Evolutionary conservation across 1,139 yeast species (phyloP).

Genomic region (Geotrichum bryndzae): DNA sequence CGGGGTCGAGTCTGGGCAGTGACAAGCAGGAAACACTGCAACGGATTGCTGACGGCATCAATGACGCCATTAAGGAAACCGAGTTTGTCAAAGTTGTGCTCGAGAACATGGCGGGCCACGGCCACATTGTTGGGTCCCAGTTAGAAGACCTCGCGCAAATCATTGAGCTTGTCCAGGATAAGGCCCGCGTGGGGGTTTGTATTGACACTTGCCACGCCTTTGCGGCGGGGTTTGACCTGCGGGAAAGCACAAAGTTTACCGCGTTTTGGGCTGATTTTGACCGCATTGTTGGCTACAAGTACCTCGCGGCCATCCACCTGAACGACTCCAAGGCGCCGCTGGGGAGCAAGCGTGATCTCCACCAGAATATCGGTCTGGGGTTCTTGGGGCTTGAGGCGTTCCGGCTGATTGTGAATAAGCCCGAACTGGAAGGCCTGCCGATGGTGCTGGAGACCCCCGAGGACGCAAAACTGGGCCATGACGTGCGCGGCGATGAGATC

Average conservation of each 20-base stretch:
- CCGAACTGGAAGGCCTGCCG: constrained; percentile 60
- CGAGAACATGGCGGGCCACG: constrained; percentile 98
- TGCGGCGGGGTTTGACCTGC: constrained; percentile 92
- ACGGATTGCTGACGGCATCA: constrained; percentile 70
- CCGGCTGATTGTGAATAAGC: constrained; percentile 65
- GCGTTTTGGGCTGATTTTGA: constrained; percentile 75
- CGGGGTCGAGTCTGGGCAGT: constrained; percentile 80
- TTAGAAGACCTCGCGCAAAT: constrained; percentile 71
- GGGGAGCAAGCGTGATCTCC: constrained; percentile 86
- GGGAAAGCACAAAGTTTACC: constrained; percentile 50
- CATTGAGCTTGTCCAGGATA: constrained; percentile 69
- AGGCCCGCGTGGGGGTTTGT: constrained; percentile 84
- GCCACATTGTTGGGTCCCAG: constrained; percentile 78
- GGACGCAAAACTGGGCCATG: constrained; percentile 42
- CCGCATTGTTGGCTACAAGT: constrained; percentile 61
- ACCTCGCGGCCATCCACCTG: constrained; percentile 73
- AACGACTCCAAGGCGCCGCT: constrained; percentile 94
- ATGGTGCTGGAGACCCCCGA: constrained; percentile 87
- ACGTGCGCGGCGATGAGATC: constrained; percentile 74
- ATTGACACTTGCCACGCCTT: constrained; percentile 91
- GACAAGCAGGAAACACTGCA: constrained; percentile 60
- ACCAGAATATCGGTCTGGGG: constrained; percentile 84
- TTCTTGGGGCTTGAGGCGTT: constrained; percentile 83
- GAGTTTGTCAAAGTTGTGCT: constrained; percentile 76
- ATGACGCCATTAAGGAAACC: constrained; percentile 69